These are phyloP conservation scores for Karstenula rhodostoma DNA, from an alignment of 2,329 filamentous ascomycete genomes.

Conservation along the genomic window DNA sequence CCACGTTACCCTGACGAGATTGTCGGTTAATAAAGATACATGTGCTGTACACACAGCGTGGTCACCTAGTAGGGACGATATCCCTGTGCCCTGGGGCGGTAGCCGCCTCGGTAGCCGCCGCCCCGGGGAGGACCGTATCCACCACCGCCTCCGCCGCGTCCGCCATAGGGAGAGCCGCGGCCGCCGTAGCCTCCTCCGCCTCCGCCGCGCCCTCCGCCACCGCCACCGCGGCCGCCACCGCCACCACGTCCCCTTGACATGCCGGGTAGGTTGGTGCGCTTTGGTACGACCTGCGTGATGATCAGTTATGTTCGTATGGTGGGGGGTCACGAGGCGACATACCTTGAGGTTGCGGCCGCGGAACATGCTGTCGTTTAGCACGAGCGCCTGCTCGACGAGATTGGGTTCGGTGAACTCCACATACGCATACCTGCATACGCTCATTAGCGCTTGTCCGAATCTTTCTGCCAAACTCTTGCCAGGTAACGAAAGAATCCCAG, in stretches of 20 bases:
- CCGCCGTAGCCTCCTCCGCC: conserved; percentile 53
- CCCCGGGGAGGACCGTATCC: conserved; percentile 57
- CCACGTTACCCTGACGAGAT: background rate
- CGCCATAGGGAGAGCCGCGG: conserved; percentile 59
- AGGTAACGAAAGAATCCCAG: conserved; percentile 59
- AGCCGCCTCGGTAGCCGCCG: conserved; percentile 53
- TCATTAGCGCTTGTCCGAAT: conserved; percentile 59
- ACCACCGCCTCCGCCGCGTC: conserved; percentile 45
- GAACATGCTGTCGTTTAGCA: conserved; percentile 96
- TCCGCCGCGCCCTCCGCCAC: conserved; percentile 16
- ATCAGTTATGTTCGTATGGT: conserved; percentile 22
- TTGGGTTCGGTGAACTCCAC: conserved; percentile 97
- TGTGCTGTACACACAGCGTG: background rate
- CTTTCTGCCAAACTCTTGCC: conserved; percentile 63
- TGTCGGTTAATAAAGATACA: background rate
- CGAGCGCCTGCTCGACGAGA: conserved; percentile 89
- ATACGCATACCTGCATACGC: conserved; percentile 85
- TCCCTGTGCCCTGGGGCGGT: conserved; percentile 43
- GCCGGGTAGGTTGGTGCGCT: conserved; percentile 95
- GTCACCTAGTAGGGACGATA: conserved; percentile 42
- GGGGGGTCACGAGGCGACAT: conserved; percentile 11
- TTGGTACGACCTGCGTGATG: conserved; percentile 73
- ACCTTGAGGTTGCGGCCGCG: conserved; percentile 97
- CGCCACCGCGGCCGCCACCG: conserved; percentile 61
- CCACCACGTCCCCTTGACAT: conserved; percentile 79